Evolutionary conservation across 2,329 filamentous ascomycete species (phyloP), one percentile per base, ranked within the genome.

Genomic region (Aureobasidium uvarum): DNA sequence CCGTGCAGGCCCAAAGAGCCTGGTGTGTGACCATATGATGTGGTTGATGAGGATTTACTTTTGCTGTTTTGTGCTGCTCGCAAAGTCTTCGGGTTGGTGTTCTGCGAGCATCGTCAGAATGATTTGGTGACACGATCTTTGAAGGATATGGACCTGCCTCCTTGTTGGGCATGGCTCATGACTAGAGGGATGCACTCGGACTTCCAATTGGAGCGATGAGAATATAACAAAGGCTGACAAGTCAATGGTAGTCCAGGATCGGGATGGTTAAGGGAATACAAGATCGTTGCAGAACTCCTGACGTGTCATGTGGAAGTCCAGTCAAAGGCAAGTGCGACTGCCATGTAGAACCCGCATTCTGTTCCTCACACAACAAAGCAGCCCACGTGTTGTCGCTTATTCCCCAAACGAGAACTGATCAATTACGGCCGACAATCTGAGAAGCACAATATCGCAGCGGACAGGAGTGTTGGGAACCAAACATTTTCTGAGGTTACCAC

Each of bases 121-220:
- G 3, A 4, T 31, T 10, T n/a, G 11, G 14, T 11, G 18, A 20
- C 3, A 36, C 18, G 5, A 14, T 16, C 7, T 20, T 8, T 36
- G n/a, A 28, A 36, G 20, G 18, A 20, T 16, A 14, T 13, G 13
- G 8, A 45, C 46, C 38, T 54, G 31, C 60, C 48, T 63, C 60
- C 8, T 63, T 63, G 31, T 63, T 63, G 60, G 60, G 45, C 60
- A 63, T 63, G 33, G 45, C 33, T 51, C 36, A 28, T 31, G 23
- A 14, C 20, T 4, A 39, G 39, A 43, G 38, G 4, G 8, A 38
- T 43, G 25, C 18, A 16, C 41, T 20, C 16, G 2, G 43, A 4
- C 38, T 25, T 62, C 58, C 58, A 62, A 62, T 41, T 6, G 45
- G 28, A 51, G 33, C 31, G 4, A 62, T 62, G 58, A 31, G 25